A percentile compares a stretch with the other conserved stretches of the same genome.
These are phyloP conservation scores for Coemansia sp. DNA, from an alignment of 192 early-diverging fungal species.

Conservation along the genomic window DNA sequence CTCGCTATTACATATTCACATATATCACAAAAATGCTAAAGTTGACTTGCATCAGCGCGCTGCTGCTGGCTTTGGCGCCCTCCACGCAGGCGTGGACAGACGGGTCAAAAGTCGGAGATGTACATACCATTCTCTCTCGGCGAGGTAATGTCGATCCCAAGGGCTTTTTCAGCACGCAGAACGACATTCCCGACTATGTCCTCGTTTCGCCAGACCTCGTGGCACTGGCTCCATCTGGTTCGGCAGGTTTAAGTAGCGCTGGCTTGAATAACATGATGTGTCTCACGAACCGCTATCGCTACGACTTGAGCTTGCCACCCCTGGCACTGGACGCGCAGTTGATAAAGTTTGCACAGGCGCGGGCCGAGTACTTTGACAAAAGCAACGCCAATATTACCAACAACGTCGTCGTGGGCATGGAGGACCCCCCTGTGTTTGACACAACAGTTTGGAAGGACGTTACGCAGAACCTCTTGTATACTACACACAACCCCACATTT, in stretches of 20 bases:
- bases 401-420: conserved; percentile 11
- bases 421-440: conserved; percentile 15
- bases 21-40: not conserved
- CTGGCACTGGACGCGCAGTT: conserved; percentile 38
- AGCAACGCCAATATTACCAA: not conserved
- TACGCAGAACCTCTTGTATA: conserved; percentile 28
- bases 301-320: conserved; percentile 15
- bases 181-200: conserved; percentile 38
- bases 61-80: conserved; percentile 1
- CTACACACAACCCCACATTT: conserved; percentile 33
- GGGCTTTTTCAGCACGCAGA: conserved; percentile 2
- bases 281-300: conserved; percentile 33
- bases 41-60: not conserved
- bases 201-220: conserved; percentile 45
- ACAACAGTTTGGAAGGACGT: conserved; percentile 29
- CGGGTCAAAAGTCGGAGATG: not conserved
- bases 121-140: not conserved
- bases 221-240: conserved; percentile 28
- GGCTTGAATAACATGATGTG: conserved; percentile 45
- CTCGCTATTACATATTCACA: not conserved
- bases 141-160: not conserved
- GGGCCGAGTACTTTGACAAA: conserved; percentile 25
- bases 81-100: not conserved
- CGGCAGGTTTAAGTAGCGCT: conserved; percentile 14
- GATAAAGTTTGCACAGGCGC: conserved; percentile 34